These are phyloP conservation scores for Ophiocordyceps camponoti-rufipedis DNA, from an alignment of 2,329 filamentous ascomycete genomes.

Conservation along the genomic window DNA sequence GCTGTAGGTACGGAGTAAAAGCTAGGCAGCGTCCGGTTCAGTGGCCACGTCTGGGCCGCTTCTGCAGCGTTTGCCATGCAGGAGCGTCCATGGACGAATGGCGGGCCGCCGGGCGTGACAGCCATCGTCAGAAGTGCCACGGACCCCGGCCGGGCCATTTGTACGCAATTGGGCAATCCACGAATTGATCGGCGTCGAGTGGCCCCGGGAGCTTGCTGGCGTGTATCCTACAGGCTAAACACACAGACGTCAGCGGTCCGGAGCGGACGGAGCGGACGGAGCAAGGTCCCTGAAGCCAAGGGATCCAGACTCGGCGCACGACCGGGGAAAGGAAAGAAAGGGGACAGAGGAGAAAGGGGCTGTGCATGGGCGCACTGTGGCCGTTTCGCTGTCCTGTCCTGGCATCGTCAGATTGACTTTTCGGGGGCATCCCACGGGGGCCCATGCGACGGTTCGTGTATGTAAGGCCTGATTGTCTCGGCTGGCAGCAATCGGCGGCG, in stretches of 20 bases:
- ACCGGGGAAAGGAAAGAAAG: not conserved
- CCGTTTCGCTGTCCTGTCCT: not conserved
- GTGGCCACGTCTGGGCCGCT: not conserved
- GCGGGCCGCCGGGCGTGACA: not conserved
- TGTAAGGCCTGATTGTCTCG: too few species aligned
- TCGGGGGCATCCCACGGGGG: not conserved
- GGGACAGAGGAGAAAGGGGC: constrained; percentile 5
- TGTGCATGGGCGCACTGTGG: constrained; percentile 3
- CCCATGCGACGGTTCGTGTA: not conserved
- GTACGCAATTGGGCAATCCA: not conserved
- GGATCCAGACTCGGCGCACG: not conserved
- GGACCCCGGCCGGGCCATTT: not conserved
- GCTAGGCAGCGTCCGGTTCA: not conserved
- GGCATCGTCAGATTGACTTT: not conserved
- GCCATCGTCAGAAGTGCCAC: not conserved
- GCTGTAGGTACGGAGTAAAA: not conserved
- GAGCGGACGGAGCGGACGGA: too few species aligned
- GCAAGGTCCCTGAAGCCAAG: not conserved
- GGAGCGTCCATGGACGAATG: constrained; percentile 1
- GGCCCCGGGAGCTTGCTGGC: too few species aligned
- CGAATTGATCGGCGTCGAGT: too few species aligned
- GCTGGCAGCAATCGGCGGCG: not conserved
- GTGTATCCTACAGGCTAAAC: too few species aligned
- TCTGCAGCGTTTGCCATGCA: not conserved
- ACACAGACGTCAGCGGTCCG: too few species aligned